Conservation (phyloP, 2,329 filamentous ascomycete species). For the Pseudopyricularia cyperi region DNA sequence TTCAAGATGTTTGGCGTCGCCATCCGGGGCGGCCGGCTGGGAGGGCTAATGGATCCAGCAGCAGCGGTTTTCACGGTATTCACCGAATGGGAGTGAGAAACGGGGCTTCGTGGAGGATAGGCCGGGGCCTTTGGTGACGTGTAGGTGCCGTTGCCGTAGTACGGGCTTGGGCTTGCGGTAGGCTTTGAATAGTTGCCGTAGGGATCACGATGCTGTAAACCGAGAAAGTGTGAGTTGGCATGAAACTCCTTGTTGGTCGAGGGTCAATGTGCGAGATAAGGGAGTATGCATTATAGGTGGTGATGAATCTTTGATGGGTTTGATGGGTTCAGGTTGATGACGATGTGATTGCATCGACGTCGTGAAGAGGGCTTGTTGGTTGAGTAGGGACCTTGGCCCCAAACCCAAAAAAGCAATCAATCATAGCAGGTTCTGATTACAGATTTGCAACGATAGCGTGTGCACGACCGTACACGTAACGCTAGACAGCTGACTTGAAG, state of each 20-base stretch:
- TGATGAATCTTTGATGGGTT: background rate
- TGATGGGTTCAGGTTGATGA: conserved; percentile 1
- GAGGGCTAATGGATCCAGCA: conserved; percentile 28
- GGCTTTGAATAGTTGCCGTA: conserved; percentile 31
- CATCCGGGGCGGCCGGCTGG: conserved; percentile 25
- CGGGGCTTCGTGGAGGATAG: conserved; percentile 35
- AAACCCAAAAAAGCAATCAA: background rate
- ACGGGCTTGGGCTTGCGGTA: conserved; percentile 29
- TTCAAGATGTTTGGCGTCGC: conserved; percentile 35
- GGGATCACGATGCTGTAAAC: conserved; percentile 32
- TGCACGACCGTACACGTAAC: background rate
- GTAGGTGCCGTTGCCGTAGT: conserved; percentile 28
- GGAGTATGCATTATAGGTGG: background rate
- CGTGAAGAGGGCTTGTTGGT: background rate
- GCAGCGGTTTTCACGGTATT: conserved; percentile 7
- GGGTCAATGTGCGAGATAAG: conserved; percentile 2
- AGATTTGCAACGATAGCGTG: background rate
- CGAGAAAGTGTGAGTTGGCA: conserved; percentile 5
- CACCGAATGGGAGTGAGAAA: conserved; percentile 27
- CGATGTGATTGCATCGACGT: conserved; percentile 4
- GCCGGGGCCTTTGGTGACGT: conserved; percentile 32
- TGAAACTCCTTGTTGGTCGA: conserved; percentile 4
- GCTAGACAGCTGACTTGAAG: background rate
- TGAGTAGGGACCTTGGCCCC: background rate
- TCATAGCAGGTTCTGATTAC: background rate